Base-by-base conservation (phyloP, 108 stramenopile genomes). In the Epithemia pelagica region DNA sequence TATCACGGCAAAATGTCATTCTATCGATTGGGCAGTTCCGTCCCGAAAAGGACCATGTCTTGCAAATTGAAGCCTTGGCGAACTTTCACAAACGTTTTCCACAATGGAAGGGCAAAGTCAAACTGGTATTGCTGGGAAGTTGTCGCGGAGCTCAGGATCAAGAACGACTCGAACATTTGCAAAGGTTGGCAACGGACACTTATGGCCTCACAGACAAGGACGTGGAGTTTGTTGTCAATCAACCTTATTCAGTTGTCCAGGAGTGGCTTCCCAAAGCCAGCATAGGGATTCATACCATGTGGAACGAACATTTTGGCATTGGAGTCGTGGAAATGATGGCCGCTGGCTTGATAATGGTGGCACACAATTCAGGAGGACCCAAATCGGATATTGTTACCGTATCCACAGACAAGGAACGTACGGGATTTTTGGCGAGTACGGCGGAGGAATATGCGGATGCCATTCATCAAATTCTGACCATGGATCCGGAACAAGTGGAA, bases 251-350 rank as follows among this genome's bases (percentile, higher is more conserved):
- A 1, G 89, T 92, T 32, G 72, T 98, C 23, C 78, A 84, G 65
- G 75, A 82, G 1, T 88, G 80, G 65, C 82, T 99, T 26, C 59
- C 69, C 2, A 52, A 69, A 58, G 86, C 94, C 5, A 82, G 79
- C 26, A 77, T 98, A 20, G 99, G 99, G 3, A 74, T 99, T n/a
- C 99, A 99, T 75, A 98, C 97, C 23, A 99, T 99, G 99, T 96
- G 97, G 87, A 96, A 96, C 65, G 99, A 99, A 71, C 99, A 99
- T 82, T 99, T 99, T 77, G 99, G 99, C n/a, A 99, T 99, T 69
- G 95, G 95, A 19, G 94, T 99, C 29, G 99, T 99, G 65, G 99
- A 99, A 78, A 96, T 96, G 91, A 90, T 94, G 91, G 96, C 98
- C 1, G 95, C 99, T 2, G 98, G 98, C n/a, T 54, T 97, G 69